phyloP scores from a whole-genome alignment of 148 eudicot species.

The Rhododendron mucronatum region DNA sequence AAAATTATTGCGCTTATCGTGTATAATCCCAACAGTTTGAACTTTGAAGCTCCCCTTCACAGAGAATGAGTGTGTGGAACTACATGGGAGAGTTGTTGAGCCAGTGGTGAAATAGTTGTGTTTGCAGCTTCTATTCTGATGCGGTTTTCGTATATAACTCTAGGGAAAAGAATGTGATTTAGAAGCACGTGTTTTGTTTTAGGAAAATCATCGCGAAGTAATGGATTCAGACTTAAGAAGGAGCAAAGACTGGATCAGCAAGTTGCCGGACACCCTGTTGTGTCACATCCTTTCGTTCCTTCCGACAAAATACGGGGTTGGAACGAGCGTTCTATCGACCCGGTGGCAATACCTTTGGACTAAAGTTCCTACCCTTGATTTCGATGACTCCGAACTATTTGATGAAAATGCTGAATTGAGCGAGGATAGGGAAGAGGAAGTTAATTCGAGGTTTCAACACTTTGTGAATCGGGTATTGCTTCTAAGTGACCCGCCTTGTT shows the following conservation, averaged over 20 bases:
- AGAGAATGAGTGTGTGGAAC: too few relatives aligned
- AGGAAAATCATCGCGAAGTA: background rate
- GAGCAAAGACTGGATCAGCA: conserved; percentile 18
- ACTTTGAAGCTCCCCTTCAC: too few relatives aligned
- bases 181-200: background rate
- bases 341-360: conserved; percentile 29
- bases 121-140: background rate
- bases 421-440: background rate
- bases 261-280: conserved; percentile 17
- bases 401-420: background rate
- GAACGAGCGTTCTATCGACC: conserved; percentile 25
- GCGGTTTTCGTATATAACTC: background rate
- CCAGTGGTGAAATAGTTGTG: background rate
- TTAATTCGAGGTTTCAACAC: conserved; percentile 4
- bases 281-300: conserved; percentile 27
- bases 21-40: too few relatives aligned
- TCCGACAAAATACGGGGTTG: conserved; percentile 21
- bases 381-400: conserved; percentile 4
- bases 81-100: too few relatives aligned
- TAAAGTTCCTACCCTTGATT: conserved; percentile 16
- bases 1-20: too few relatives aligned
- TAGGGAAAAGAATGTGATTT: background rate
- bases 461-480: conserved; percentile 23
- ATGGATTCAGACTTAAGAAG: background rate
- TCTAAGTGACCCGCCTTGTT: conserved; percentile 10